Percentiles rank a stretch among this genome's conserved stretches.
Conservation (phyloP, 2,329 filamentous ascomycete species). For the Acrocalymma vagum region DNA sequence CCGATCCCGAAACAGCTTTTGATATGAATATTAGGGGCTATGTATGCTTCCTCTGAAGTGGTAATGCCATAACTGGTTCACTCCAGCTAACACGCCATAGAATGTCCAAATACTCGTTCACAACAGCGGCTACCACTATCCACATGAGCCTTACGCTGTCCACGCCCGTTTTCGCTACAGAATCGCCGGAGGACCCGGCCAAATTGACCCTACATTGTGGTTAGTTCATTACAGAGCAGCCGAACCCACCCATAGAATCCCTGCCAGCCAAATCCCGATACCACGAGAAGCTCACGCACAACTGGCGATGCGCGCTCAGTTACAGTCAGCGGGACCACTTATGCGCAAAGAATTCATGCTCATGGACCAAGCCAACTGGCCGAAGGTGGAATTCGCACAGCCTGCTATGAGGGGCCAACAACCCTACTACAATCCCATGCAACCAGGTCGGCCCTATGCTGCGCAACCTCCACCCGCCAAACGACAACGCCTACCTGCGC, state of each 20-base stretch:
- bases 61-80: background rate
- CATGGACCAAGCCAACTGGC: slow-evolving; percentile 89
- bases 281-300: slow-evolving; percentile 65
- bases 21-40: slow-evolving; percentile 77
- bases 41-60: slow-evolving; percentile 54
- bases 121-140: slow-evolving; percentile 79
- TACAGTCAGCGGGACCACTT: slow-evolving; percentile 75
- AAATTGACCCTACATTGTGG: slow-evolving; percentile 84
- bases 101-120: slow-evolving; percentile 89
- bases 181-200: slow-evolving; percentile 74
- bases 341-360: slow-evolving; percentile 96
- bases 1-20: slow-evolving; percentile 79
- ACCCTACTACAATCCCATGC: slow-evolving; percentile 46
- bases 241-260: slow-evolving; percentile 77
- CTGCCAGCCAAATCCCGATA: slow-evolving; percentile 71
- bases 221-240: slow-evolving; percentile 88
- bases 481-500: slow-evolving; percentile 50
- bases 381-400: slow-evolving; percentile 76
- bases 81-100: slow-evolving; percentile 56
- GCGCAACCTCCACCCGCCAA: slow-evolving; percentile 57
- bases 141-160: slow-evolving; percentile 74
- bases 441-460: slow-evolving; percentile 40
- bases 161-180: slow-evolving; percentile 89
- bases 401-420: slow-evolving; percentile 29
- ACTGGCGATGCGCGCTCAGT: slow-evolving; percentile 67